Evolutionary conservation across 1,139 yeast genomes (phyloP).

Genomic region (Saccharomycopsis phalli): DNA sequence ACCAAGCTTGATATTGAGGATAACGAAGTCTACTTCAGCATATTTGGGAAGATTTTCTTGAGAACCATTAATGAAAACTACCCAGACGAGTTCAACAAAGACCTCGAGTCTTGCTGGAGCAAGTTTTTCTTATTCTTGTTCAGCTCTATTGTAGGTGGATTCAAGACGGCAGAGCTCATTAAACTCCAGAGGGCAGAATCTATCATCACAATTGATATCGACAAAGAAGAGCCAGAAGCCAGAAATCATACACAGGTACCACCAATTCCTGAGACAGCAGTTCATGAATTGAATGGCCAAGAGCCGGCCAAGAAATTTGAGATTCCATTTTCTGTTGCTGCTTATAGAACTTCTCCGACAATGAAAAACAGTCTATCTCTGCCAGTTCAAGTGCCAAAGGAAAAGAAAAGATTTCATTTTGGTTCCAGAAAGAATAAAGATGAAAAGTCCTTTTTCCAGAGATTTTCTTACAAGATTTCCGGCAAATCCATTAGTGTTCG

Average conservation of each 20-base stretch:
- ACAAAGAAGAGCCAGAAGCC: conserved; percentile 1
- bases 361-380: conserved; percentile 2
- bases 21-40: conserved; percentile 16
- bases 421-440: neutral
- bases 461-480: conserved; percentile 3
- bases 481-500: conserved; percentile 1
- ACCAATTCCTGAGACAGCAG: too few relatives aligned
- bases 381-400: neutral
- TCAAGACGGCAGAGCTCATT: conserved; percentile 2
- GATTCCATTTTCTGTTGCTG: conserved; percentile 11
- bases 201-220: conserved; percentile 4
- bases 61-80: conserved; percentile 19
- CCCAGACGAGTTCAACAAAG: conserved; percentile 15
- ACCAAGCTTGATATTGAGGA: conserved; percentile 9
- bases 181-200: conserved; percentile 5
- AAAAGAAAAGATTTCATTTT: neutral
- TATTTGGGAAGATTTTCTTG: conserved; percentile 19
- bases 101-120: conserved; percentile 15
- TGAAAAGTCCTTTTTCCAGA: conserved; percentile 1
- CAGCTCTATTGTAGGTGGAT: conserved; percentile 20
- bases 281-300: neutral
- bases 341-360: conserved; percentile 13
- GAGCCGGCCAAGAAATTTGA: conserved; percentile 2
- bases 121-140: conserved; percentile 18
- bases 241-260: neutral